A percentile compares a stretch with the other conserved stretches of the same genome.
phyloP scores from a whole-genome alignment of 306 rosid species.

The Biancaea sappan region DNA sequence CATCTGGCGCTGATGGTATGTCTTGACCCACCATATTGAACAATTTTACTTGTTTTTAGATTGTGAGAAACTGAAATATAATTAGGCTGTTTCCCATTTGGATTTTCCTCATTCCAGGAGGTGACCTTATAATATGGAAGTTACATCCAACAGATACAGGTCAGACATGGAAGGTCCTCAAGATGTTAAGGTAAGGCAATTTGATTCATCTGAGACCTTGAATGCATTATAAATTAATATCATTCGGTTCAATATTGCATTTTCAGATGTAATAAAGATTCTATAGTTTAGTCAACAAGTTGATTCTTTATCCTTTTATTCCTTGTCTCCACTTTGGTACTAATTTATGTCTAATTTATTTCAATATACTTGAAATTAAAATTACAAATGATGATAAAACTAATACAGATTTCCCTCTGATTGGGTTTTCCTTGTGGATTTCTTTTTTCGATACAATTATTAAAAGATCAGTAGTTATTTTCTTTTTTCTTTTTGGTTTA shows the following conservation, averaged over 20 bases:
- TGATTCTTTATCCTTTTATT: not conserved
- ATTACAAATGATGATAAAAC: slow-evolving; percentile 10
- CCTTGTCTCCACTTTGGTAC: not conserved
- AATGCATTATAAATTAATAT: not conserved
- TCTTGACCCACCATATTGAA: slow-evolving; percentile 19
- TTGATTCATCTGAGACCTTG: slow-evolving; percentile 7
- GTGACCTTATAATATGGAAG: slow-evolving; percentile 83
- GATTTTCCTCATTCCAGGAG: slow-evolving; percentile 49
- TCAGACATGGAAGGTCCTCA: slow-evolving; percentile 82
- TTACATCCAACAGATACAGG: slow-evolving; percentile 61
- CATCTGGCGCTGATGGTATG: slow-evolving; percentile 91
- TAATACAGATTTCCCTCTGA: not conserved
- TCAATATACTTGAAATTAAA: not conserved
- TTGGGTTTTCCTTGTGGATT: not conserved
- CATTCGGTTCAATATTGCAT: slow-evolving; percentile 8
- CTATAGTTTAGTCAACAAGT: not conserved
- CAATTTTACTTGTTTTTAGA: not conserved
- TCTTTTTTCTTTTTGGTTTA: not conserved
- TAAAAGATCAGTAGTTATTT: not conserved
- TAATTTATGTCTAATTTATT: not conserved
- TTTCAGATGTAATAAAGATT: not conserved
- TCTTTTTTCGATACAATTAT: not conserved
- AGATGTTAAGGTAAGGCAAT: slow-evolving; percentile 67
- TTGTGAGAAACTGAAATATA: slow-evolving; percentile 16
- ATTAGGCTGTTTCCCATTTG: not conserved